phyloP scores from a whole-genome alignment of 2,329 filamentous ascomycete genomes.

The Botrytis pseudocinerea region DNA sequence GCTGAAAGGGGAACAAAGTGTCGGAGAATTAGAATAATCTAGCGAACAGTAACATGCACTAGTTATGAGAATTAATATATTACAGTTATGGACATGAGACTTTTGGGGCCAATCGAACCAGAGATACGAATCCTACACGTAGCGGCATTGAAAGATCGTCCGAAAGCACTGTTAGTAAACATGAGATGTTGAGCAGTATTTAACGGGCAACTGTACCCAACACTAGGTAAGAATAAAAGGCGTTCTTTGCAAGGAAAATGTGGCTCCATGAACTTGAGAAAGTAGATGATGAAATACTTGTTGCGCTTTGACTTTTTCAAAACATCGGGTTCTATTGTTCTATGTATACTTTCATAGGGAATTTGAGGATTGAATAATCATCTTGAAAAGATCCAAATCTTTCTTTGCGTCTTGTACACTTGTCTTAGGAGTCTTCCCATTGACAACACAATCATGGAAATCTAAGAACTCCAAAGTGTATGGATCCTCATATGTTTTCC shows the following conservation, averaged over 20 bases:
- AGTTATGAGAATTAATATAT: neutral
- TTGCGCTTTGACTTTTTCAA: neutral
- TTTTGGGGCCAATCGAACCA: neutral
- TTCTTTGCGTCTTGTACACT: constrained; percentile 37
- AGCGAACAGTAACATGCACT: neutral
- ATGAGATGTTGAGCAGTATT: neutral
- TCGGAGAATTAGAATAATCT: neutral
- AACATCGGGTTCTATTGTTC: neutral
- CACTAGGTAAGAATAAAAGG: neutral
- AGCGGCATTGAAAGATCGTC: neutral
- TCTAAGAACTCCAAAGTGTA: constrained; percentile 45
- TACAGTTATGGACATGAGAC: neutral
- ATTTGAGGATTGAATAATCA: constrained; percentile 28
- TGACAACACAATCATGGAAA: constrained; percentile 38
- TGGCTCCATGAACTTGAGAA: neutral
- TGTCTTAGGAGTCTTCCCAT: constrained; percentile 40
- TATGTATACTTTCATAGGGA: neutral
- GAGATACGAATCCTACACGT: neutral
- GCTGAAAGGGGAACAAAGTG: neutral
- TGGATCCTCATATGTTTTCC: constrained; percentile 48
- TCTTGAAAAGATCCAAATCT: constrained; percentile 31
- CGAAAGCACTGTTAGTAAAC: neutral
- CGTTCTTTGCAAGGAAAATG: too few relatives aligned
- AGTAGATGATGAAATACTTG: neutral
- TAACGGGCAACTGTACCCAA: neutral